Evolutionary conservation across 1,284 basidiomycete species (phyloP).

Genomic region (Trichosporon sp.): DNA sequence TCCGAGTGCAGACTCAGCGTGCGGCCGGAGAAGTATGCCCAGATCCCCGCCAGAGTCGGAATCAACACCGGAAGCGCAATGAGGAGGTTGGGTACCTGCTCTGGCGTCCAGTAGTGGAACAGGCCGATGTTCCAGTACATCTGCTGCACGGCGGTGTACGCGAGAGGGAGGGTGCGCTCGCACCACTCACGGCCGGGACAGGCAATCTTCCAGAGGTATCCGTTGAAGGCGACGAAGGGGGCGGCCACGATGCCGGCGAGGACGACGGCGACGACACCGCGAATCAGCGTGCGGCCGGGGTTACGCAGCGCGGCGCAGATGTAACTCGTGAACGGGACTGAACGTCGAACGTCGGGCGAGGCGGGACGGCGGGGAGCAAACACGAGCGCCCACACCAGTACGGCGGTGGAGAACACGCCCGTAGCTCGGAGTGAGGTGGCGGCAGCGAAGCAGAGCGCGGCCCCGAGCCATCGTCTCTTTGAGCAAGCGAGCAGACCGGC

Average conservation of each 20-base stretch:
- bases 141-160: constrained; percentile 81
- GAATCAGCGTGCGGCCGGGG: neutral
- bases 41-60: constrained; percentile 58
- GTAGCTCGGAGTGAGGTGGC: constrained; percentile 79
- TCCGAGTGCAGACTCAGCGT: neutral
- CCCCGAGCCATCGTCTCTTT: neutral
- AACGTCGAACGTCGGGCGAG: neutral
- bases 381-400: constrained; percentile 71
- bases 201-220: constrained; percentile 66
- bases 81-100: constrained; percentile 85
- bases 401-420: constrained; percentile 73
- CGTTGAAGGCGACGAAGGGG: constrained; percentile 75
- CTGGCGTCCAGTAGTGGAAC: constrained; percentile 78
- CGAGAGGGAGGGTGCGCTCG: constrained; percentile 62
- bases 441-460: constrained; percentile 65
- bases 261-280: neutral
- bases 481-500: constrained; percentile 60
- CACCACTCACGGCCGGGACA: constrained; percentile 74
- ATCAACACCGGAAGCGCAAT: constrained; percentile 72
- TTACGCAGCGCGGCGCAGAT: neutral
- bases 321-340: neutral
- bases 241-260: constrained; percentile 60
- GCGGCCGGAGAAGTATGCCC: neutral
- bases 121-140: constrained; percentile 86
- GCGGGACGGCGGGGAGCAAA: constrained; percentile 45